phyloP scores from a whole-genome alignment of 2,329 filamentous ascomycete species.

The Botrytis sinoallii region DNA sequence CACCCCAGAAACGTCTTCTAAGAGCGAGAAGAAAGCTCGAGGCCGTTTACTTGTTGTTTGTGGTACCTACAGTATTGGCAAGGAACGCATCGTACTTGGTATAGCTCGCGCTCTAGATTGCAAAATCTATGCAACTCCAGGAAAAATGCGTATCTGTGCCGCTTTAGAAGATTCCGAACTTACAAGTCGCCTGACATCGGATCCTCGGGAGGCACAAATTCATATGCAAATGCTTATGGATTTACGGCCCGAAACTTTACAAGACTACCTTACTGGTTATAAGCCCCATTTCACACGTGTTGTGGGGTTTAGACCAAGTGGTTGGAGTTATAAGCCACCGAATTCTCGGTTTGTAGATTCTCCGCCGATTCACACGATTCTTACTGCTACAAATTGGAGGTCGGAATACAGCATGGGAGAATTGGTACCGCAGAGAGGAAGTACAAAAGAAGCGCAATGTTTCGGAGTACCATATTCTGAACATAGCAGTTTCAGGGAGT shows the following conservation, averaged over 20 bases:
- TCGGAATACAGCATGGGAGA: slow-evolving; percentile 69
- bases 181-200: slow-evolving; percentile 68
- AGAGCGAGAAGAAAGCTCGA: slow-evolving; percentile 40
- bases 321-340: slow-evolving; percentile 86
- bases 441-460: slow-evolving; percentile 76
- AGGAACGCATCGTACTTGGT: slow-evolving; percentile 90
- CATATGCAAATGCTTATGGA: slow-evolving; percentile 98
- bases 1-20: slow-evolving; percentile 25
- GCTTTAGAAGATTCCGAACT: slow-evolving; percentile 86
- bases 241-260: slow-evolving; percentile 84
- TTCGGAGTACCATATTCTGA: slow-evolving; percentile 96
- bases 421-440: slow-evolving; percentile 77
- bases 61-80: slow-evolving; percentile 96
- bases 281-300: slow-evolving; percentile 80
- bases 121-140: slow-evolving; percentile 83
- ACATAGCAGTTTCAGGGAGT: slow-evolving; percentile 89
- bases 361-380: slow-evolving; percentile 60
- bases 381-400: slow-evolving; percentile 65
- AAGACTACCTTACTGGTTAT: slow-evolving; percentile 80
- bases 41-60: slow-evolving; percentile 85
- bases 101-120: slow-evolving; percentile 82
- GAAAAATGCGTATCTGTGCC: slow-evolving; percentile 79
- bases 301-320: slow-evolving; percentile 87
- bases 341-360: slow-evolving; percentile 59
- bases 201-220: slow-evolving; percentile 84